phyloP scores from a whole-genome alignment of 495 filamentous ascomycete species.

The Aspergillus sclerotiicarbonarius region DNA sequence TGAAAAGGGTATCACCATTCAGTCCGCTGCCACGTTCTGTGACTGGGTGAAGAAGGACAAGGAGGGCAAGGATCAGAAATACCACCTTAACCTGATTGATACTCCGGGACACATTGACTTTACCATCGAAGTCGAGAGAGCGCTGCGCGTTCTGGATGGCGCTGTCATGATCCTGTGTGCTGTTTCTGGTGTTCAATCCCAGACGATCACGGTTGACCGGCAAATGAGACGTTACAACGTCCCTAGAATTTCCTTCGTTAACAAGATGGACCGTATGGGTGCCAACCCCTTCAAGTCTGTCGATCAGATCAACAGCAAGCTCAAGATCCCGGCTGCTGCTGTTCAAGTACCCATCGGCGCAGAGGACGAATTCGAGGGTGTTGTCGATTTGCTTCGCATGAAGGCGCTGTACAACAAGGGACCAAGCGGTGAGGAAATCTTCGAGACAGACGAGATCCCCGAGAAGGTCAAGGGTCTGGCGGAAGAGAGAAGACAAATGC shows the following conservation, averaged over 20 bases:
- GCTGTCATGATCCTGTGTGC: slow-evolving; percentile 99
- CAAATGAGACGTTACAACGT: slow-evolving; percentile 99
- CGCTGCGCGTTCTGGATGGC: slow-evolving; percentile 91
- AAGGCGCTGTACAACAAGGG: slow-evolving; percentile 91
- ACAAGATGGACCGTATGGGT: slow-evolving; percentile 99
- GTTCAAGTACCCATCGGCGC: slow-evolving; percentile 93
- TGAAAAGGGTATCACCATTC: slow-evolving; percentile 98
- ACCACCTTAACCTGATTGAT: slow-evolving; percentile 98
- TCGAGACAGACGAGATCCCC: slow-evolving; percentile 78
- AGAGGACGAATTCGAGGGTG: slow-evolving; percentile 90
- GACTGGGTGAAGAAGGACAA: slow-evolving; percentile 86
- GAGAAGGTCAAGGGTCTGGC: slow-evolving; percentile 68
- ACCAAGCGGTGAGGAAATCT: slow-evolving; percentile 65
- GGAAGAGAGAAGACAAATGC: slow-evolving; percentile 72
- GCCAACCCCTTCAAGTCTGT: slow-evolving; percentile 98
- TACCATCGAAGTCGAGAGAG: slow-evolving; percentile 98
- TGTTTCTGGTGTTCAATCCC: slow-evolving; percentile 93
- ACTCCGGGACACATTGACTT: slow-evolving; percentile 99
- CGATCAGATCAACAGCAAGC: slow-evolving; percentile 94
- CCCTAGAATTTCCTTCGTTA: slow-evolving; percentile 91
- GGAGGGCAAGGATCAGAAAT: slow-evolving; percentile 77
- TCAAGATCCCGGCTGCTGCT: slow-evolving; percentile 88
- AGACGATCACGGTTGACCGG: slow-evolving; percentile 97
- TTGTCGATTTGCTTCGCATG: slow-evolving; percentile 92
- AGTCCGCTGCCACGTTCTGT: slow-evolving; percentile 96